Conservation (phyloP, 352 stramenopile genomes). For the Peronospora farinosa region DNA sequence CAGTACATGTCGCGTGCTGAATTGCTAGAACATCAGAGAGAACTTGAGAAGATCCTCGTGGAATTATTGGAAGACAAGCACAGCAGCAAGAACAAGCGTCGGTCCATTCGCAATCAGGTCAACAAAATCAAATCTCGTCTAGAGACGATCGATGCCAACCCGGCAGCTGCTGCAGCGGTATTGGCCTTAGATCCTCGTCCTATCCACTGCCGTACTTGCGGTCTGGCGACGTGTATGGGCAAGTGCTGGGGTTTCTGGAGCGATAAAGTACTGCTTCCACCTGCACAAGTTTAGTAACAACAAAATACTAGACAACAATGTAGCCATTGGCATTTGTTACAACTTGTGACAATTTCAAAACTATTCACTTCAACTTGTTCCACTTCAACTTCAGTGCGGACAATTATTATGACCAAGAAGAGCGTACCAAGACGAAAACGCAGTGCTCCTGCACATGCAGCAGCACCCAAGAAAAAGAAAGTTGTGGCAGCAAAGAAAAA, state of each 20-base stretch:
- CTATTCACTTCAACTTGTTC: slow-evolving; percentile 11
- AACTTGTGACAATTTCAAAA: slow-evolving; percentile 1
- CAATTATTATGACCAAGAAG: slow-evolving; percentile 27
- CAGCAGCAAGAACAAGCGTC: slow-evolving; percentile 64
- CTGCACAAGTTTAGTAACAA: not conserved
- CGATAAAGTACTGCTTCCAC: slow-evolving; percentile 31
- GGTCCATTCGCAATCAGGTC: slow-evolving; percentile 64
- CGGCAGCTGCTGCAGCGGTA: slow-evolving; percentile 30
- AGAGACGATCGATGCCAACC: slow-evolving; percentile 37
- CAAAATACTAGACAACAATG: slow-evolving; percentile 14
- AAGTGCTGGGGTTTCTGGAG: slow-evolving; percentile 79
- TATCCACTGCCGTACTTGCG: slow-evolving; percentile 67
- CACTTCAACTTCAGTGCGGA: slow-evolving; percentile 16
- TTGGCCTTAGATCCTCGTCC: slow-evolving; percentile 29
- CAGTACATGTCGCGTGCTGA: slow-evolving; percentile 50
- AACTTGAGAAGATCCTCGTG: slow-evolving; percentile 48
- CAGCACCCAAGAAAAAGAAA: slow-evolving; percentile 22
- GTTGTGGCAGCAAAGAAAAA: slow-evolving; percentile 60
- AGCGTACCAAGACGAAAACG: slow-evolving; percentile 14
- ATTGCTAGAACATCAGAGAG: slow-evolving; percentile 37
- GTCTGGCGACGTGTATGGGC: slow-evolving; percentile 41
- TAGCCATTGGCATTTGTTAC: slow-evolving; percentile 16
- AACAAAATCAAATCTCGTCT: slow-evolving; percentile 50
- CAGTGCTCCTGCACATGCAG: not conserved
- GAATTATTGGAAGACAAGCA: slow-evolving; percentile 42